Evolutionary conservation across 1,284 basidiomycete genomes (phyloP).

Genomic region (Tilletia walkeri): DNA sequence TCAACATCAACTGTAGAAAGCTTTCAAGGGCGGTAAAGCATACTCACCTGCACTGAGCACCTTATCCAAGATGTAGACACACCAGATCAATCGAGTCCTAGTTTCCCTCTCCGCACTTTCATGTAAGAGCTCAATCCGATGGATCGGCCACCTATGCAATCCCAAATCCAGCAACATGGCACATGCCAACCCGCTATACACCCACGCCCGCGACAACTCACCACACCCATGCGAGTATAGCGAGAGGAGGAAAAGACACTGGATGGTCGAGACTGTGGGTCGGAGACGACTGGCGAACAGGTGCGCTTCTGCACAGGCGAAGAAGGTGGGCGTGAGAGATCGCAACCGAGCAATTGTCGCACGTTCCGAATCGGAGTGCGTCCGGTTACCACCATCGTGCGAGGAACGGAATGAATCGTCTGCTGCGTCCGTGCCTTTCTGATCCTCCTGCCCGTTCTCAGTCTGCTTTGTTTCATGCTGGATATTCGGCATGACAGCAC

Average conservation of each 20-base stretch:
- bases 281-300: slow-evolving; percentile 39
- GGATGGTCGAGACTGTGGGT: slow-evolving; percentile 45
- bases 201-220: slow-evolving; percentile 57
- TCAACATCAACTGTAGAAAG: no score
- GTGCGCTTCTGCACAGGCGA: slow-evolving; percentile 31
- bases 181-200: slow-evolving; percentile 56
- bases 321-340: neutral
- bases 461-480: neutral
- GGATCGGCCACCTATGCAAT: slow-evolving; percentile 53
- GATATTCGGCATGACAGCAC: neutral
- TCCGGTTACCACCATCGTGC: no score
- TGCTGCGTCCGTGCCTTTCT: neutral
- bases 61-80: slow-evolving; percentile 58
- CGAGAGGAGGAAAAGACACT: slow-evolving; percentile 57
- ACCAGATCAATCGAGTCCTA: slow-evolving; percentile 58
- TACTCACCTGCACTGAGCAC: slow-evolving; percentile 38
- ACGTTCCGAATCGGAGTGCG: neutral
- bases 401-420: neutral
- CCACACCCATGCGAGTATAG: slow-evolving; percentile 58
- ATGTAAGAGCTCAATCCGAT: slow-evolving; percentile 38
- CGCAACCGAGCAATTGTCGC: neutral
- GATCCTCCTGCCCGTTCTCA: neutral
- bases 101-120: slow-evolving; percentile 50
- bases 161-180: slow-evolving; percentile 58
- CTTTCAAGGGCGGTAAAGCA: no score